Evolutionary conservation across 2,329 filamentous ascomycete genomes (phyloP).

Genomic region (Penicillium decumbens): DNA sequence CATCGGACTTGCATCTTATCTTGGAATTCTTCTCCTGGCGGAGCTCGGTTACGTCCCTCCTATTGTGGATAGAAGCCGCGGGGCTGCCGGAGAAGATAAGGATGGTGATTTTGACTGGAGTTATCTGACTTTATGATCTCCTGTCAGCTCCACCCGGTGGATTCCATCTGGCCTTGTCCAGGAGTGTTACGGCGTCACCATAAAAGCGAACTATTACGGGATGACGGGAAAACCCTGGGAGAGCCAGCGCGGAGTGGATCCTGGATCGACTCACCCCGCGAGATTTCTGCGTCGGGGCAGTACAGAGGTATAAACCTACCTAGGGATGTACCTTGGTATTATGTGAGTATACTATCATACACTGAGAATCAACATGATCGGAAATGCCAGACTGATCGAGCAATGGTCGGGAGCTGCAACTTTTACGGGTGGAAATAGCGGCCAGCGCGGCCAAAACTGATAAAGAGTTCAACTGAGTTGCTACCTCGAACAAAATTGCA

Average conservation of each 20-base stretch:
- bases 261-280: not conserved
- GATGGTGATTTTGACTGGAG: conserved; percentile 18
- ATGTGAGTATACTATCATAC: too few species aligned
- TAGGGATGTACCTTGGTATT: too few species aligned
- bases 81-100: conserved; percentile 10
- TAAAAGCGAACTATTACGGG: not conserved
- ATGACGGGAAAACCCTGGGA: not conserved
- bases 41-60: conserved; percentile 14
- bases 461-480: too few species aligned
- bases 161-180: conserved; percentile 7
- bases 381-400: too few species aligned
- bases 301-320: too few species aligned
- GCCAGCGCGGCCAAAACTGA: too few species aligned
- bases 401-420: too few species aligned
- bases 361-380: too few species aligned
- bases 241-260: not conserved
- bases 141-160: conserved; percentile 21
- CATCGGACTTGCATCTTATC: conserved; percentile 12
- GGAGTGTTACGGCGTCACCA: conserved; percentile 2
- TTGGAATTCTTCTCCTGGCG: conserved; percentile 12
- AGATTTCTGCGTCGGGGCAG: not conserved
- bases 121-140: conserved; percentile 25
- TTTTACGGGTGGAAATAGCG: too few species aligned
- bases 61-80: conserved; percentile 17
- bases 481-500: too few species aligned